These are phyloP conservation scores for Parastagonospora avenae DNA, from an alignment of 2,329 filamentous ascomycete species.

Conservation along the genomic window DNA sequence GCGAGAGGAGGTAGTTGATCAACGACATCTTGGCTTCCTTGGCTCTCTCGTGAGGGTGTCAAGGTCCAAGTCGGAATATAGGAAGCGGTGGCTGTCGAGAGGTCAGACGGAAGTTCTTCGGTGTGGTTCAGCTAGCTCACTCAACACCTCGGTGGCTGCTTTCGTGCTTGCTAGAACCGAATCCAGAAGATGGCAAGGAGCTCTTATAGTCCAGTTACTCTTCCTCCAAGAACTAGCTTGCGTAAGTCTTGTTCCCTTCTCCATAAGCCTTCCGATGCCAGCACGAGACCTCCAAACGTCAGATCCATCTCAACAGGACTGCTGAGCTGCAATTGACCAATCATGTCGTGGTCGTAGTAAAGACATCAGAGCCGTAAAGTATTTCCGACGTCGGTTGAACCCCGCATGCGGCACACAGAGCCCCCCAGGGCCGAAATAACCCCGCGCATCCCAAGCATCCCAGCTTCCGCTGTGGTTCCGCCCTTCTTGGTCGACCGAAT, in stretches of 20 bases:
- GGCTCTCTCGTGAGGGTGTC: neutral
- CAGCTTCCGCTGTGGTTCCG: neutral
- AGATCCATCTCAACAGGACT: neutral
- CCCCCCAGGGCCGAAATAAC: conserved; percentile 31
- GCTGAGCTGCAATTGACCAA: conserved; percentile 11
- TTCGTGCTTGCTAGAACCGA: neutral
- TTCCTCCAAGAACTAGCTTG: neutral
- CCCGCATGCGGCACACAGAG: conserved; percentile 22
- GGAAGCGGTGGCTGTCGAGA: neutral
- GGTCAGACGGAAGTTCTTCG: neutral
- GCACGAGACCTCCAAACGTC: conserved; percentile 15
- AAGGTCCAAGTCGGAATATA: neutral
- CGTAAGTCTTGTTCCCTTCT: neutral
- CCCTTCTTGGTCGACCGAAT: neutral
- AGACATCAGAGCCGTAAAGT: conserved; percentile 23
- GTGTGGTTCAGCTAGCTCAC: neutral
- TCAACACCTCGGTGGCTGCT: neutral
- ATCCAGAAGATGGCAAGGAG: neutral
- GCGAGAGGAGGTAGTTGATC: conserved; percentile 48
- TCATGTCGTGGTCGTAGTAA: conserved; percentile 9
- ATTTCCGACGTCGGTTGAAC: conserved; percentile 15
- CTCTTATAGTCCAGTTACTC: conserved; percentile 5
- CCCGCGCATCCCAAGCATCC: conserved; percentile 16
- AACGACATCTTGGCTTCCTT: conserved; percentile 34
- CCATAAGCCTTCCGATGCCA: conserved; percentile 12